phyloP scores from a whole-genome alignment of 2,329 filamentous ascomycete species.

The Cordyceps militaris region DNA sequence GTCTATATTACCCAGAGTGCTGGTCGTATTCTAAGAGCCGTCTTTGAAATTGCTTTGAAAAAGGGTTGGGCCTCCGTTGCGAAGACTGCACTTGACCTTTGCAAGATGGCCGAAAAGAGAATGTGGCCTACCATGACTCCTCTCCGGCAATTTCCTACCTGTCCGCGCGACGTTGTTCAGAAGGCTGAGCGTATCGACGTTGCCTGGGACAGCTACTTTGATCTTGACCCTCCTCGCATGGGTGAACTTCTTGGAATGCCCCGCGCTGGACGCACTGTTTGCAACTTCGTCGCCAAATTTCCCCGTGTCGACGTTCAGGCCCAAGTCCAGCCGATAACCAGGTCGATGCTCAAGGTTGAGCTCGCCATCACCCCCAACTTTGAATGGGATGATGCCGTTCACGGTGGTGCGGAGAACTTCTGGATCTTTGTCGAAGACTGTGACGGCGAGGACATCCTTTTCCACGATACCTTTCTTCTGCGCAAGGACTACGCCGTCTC shows the following conservation, averaged over 20 bases:
- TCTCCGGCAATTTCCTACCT: constrained; percentile 78
- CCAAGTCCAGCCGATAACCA: constrained; percentile 88
- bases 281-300: constrained; percentile 82
- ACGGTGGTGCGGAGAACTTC: constrained; percentile 84
- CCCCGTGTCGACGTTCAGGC: constrained; percentile 88
- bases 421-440: constrained; percentile 98
- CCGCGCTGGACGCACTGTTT: constrained; percentile 79
- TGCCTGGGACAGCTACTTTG: constrained; percentile 88
- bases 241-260: constrained; percentile 88
- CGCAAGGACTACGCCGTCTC: constrained; percentile 80
- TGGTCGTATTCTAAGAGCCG: constrained; percentile 86
- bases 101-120: constrained; percentile 98
- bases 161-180: constrained; percentile 76
- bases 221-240: constrained; percentile 93
- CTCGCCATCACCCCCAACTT: constrained; percentile 91
- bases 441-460: constrained; percentile 91
- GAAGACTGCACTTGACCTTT: constrained; percentile 85
- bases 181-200: constrained; percentile 95
- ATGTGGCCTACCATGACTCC: constrained; percentile 99
- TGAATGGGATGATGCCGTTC: constrained; percentile 85
- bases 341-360: constrained; percentile 86
- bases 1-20: constrained; percentile 98
- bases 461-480: constrained; percentile 88
- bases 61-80: constrained; percentile 94
- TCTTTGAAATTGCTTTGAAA: constrained; percentile 96